phyloP scores from a whole-genome alignment of 108 stramenopile genomes.

The Nannochloropsis granulata region DNA sequence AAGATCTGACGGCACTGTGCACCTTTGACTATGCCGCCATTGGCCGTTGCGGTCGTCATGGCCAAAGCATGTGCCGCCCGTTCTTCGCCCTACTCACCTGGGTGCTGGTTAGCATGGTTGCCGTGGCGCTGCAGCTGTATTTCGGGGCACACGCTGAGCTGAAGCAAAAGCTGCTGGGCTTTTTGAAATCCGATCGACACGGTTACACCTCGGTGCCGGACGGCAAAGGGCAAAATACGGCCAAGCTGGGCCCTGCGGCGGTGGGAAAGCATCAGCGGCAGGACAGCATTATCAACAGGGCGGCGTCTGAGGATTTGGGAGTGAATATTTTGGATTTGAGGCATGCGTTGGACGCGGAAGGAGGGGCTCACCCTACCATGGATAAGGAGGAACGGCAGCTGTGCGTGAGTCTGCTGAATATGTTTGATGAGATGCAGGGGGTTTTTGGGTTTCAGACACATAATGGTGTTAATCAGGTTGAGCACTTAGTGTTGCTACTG shows the following conservation, averaged over 20 bases:
- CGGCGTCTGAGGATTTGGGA: not conserved
- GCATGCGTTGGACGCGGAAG: not conserved
- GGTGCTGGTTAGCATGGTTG: not conserved
- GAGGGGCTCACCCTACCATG: not conserved
- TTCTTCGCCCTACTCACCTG: not conserved
- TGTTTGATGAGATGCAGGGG: not conserved
- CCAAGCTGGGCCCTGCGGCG: not conserved
- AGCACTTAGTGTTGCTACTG: constrained; percentile 77
- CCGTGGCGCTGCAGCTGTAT: not conserved
- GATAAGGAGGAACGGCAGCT: not conserved
- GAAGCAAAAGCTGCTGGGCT: not conserved
- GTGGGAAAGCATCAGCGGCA: not conserved
- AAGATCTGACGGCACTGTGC: not conserved
- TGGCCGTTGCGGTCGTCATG: not conserved
- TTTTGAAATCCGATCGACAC: not conserved
- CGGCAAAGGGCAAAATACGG: not conserved
- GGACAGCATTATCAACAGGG: not conserved
- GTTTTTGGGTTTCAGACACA: constrained; percentile 62
- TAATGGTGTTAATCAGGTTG: constrained; percentile 84
- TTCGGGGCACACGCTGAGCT: not conserved
- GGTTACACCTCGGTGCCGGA: not conserved
- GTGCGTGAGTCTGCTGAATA: not conserved
- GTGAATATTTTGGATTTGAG: not conserved
- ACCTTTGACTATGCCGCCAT: not conserved
- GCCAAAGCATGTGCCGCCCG: not conserved